These are phyloP conservation scores for Abrus precatorius DNA, from an alignment of 306 rosid species.

Conservation along the genomic window DNA sequence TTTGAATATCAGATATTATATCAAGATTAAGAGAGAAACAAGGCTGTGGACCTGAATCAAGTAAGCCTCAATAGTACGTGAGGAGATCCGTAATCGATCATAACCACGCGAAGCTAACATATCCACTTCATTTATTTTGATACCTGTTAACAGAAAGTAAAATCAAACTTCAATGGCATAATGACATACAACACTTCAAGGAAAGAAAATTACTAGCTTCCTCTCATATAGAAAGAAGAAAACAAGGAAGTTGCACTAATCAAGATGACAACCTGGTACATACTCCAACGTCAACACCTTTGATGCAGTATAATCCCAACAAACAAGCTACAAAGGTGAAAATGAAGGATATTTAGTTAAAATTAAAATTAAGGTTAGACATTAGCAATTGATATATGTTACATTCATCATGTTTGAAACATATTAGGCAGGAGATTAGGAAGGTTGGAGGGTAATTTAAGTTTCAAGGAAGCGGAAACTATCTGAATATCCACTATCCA, in stretches of 20 bases:
- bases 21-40: slow-evolving; percentile 23
- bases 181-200: slow-evolving; percentile 23
- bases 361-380: background rate
- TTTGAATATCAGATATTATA: slow-evolving; percentile 37
- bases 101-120: slow-evolving; percentile 69
- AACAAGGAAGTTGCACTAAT: slow-evolving; percentile 37
- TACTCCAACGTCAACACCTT: slow-evolving; percentile 95
- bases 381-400: slow-evolving; percentile 23
- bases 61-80: slow-evolving; percentile 90
- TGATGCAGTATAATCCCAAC: slow-evolving; percentile 90
- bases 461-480: slow-evolving; percentile 36
- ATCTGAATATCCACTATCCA: background rate
- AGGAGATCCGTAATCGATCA: slow-evolving; percentile 68
- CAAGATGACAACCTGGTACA: slow-evolving; percentile 84
- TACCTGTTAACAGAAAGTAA: slow-evolving; percentile 56
- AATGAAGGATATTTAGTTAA: slow-evolving; percentile 27
- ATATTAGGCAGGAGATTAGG: slow-evolving; percentile 4
- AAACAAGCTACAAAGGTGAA: slow-evolving; percentile 67
- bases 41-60: slow-evolving; percentile 77
- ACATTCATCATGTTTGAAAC: slow-evolving; percentile 27
- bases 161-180: slow-evolving; percentile 40
- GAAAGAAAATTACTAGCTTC: slow-evolving; percentile 18
- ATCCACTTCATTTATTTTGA: slow-evolving; percentile 80
- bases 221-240: slow-evolving; percentile 6
- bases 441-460: slow-evolving; percentile 8